Base-by-base conservation (phyloP, 2,329 filamentous ascomycete genomes). In the Penicillium rolfsii region DNA sequence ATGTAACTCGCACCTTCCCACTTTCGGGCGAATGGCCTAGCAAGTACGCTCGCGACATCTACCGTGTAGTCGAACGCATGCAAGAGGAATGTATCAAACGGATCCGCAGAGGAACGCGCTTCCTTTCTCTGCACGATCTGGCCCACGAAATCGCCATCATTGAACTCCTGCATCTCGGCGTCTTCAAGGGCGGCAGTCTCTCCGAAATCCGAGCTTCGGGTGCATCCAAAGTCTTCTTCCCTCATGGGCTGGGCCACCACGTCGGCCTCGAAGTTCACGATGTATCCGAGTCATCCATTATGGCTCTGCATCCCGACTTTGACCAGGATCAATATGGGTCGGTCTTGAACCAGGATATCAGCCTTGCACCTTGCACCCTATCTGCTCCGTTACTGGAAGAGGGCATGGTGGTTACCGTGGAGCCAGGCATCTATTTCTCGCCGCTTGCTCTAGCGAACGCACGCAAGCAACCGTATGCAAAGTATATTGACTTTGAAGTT, bases 1-100 rank as follows among this genome's bases (percentile, higher is more conserved):
- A 89, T 64, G 83, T 94, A 81, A 97, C 93, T 1, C 86, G 94
- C 54, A 94, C 91, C 0, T 96, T 97, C 73, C 94, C 94, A 1
- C 87, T 97, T 67, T 85, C 80, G 4, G 90, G 89, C 60, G 85
- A 84, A 65, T 80, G 77, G 77, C 74, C 76, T 22, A 88, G 85
- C 58, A 78, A 84, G 52, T 88, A 94, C 75, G 88, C 87, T 53
- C 83, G 87, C 68, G 83, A 87, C 64, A 90, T 96, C 63, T 96
- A 96, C 79, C 85, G 90, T 65, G 87, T 96, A 41, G 94, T 97
- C 0, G 84, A 93, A 50, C 83, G 87, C 70, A 98, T 97, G 93
- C 93, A 97, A 77, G 83, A 86, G 35, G 87, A 91, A 64, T 91
- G 88, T 71, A 94, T 91, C 65, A 83, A 80, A 3, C 83, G 87